Percentiles rank a stretch among this genome's conserved stretches.
These are phyloP conservation scores for Fonsecaea erecta DNA, from an alignment of 2,329 filamentous ascomycete species.

Conservation along the genomic window DNA sequence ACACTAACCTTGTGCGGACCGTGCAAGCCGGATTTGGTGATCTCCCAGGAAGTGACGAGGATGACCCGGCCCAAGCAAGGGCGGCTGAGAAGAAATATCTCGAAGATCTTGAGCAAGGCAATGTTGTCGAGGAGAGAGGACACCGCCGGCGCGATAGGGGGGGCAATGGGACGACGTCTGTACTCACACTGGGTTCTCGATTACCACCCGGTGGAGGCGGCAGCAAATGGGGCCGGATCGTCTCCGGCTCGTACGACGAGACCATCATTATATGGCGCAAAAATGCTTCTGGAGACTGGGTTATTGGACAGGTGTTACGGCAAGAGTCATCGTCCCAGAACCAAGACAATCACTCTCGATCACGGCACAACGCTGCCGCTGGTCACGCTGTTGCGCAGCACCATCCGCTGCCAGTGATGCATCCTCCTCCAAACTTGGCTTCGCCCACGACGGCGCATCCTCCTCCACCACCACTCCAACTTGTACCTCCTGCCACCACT, in stretches of 20 bases:
- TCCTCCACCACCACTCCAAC: slow-evolving; percentile 10
- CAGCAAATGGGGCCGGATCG: slow-evolving; percentile 87
- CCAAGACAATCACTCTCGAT: slow-evolving; percentile 45
- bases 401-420: slow-evolving; percentile 41
- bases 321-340: slow-evolving; percentile 61
- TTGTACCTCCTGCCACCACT: background rate
- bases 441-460: slow-evolving; percentile 1
- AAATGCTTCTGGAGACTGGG: slow-evolving; percentile 83
- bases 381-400: slow-evolving; percentile 8
- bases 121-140: slow-evolving; percentile 41
- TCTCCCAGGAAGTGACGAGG: slow-evolving; percentile 75
- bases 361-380: slow-evolving; percentile 12
- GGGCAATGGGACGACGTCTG: slow-evolving; percentile 61
- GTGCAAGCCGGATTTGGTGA: slow-evolving; percentile 95
- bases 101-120: slow-evolving; percentile 56
- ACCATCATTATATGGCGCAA: slow-evolving; percentile 94
- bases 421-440: slow-evolving; percentile 42
- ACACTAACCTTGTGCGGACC: slow-evolving; percentile 84
- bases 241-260: slow-evolving; percentile 95
- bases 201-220: slow-evolving; percentile 90
- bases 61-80: slow-evolving; percentile 73
- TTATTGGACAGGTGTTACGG: slow-evolving; percentile 72
- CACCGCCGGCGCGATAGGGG: slow-evolving; percentile 54
- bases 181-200: slow-evolving; percentile 74
- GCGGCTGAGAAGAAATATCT: slow-evolving; percentile 76